A percentile compares a stretch with the other conserved stretches of the same genome.
phyloP scores from a whole-genome alignment of 2,329 filamentous ascomycete species.

The Magnaporthales sp. region DNA sequence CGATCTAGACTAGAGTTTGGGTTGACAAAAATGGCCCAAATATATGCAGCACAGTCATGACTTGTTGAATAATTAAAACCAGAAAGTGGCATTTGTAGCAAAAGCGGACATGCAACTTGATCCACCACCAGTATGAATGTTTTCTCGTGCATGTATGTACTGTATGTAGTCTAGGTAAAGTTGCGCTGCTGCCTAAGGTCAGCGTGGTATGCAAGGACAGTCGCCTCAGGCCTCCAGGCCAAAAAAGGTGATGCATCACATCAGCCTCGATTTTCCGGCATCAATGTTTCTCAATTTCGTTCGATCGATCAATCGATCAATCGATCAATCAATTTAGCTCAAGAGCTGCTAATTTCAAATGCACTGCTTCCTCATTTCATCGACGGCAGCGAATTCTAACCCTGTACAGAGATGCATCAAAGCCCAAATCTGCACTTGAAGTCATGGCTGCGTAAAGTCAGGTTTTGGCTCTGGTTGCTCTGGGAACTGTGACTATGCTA shows the following conservation, averaged over 20 bases:
- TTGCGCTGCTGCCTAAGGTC: background rate
- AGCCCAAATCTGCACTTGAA: background rate
- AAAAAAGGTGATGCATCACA: background rate
- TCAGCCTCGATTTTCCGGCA: slow-evolving; percentile 6
- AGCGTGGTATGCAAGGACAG: background rate
- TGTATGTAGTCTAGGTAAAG: background rate
- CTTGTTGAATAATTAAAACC: background rate
- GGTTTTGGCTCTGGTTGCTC: background rate
- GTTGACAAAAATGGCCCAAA: too few species aligned
- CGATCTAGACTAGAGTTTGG: background rate
- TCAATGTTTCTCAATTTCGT: background rate
- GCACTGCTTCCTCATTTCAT: background rate
- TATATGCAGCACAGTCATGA: background rate
- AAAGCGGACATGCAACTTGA: background rate
- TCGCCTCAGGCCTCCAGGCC: slow-evolving; percentile 6
- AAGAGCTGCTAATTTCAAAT: background rate
- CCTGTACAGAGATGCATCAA: background rate
- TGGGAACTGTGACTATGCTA: background rate
- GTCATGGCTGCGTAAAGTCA: background rate
- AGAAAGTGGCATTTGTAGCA: background rate
- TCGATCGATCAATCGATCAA: background rate
- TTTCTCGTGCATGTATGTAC: background rate
- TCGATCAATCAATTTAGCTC: background rate
- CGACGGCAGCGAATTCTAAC: background rate
- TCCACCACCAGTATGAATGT: background rate